Percentiles rank a stretch among this genome's conserved stretches.
Evolutionary conservation across 2,329 filamentous ascomycete genomes (phyloP).

Genomic region (Ophiognomonia clavigignenti-juglandacearum): DNA sequence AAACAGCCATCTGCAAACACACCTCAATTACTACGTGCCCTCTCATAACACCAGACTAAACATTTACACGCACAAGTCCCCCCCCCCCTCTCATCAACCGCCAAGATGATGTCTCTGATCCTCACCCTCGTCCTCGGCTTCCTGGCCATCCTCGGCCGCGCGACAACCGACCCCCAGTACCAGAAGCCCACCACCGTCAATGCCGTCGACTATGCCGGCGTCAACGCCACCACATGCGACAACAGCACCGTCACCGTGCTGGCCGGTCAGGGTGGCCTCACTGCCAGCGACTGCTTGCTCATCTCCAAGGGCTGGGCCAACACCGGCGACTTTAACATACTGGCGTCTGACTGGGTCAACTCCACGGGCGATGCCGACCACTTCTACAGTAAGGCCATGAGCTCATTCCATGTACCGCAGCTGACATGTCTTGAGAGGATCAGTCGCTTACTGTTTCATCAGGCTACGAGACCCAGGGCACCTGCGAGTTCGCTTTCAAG

Average conservation of each 20-base stretch:
- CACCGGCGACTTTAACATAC: background rate
- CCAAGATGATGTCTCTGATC: background rate
- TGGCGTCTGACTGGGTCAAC: conserved; percentile 1
- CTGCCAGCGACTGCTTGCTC: conserved; percentile 1
- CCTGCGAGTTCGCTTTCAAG: conserved; percentile 9
- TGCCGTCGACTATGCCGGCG: background rate
- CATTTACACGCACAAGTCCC: too few species aligned
- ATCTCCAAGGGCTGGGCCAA: background rate
- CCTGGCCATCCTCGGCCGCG: background rate
- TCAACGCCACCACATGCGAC: background rate
- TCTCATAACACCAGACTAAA: too few species aligned
- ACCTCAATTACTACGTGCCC: too few species aligned
- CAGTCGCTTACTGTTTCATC: background rate
- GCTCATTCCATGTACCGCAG: background rate
- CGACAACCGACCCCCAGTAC: background rate
- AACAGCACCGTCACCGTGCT: background rate
- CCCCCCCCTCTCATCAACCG: background rate
- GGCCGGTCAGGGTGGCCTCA: background rate
- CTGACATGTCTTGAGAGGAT: background rate
- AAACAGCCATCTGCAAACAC: too few species aligned
- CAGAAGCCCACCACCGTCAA: conserved; percentile 1
- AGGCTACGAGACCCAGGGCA: background rate
- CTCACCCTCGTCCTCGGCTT: background rate
- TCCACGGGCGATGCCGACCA: conserved; percentile 6
- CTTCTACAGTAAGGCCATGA: conserved; percentile 1